Conservation (phyloP, 2,329 filamentous ascomycete genomes). For the Aspergillus persii region DNA sequence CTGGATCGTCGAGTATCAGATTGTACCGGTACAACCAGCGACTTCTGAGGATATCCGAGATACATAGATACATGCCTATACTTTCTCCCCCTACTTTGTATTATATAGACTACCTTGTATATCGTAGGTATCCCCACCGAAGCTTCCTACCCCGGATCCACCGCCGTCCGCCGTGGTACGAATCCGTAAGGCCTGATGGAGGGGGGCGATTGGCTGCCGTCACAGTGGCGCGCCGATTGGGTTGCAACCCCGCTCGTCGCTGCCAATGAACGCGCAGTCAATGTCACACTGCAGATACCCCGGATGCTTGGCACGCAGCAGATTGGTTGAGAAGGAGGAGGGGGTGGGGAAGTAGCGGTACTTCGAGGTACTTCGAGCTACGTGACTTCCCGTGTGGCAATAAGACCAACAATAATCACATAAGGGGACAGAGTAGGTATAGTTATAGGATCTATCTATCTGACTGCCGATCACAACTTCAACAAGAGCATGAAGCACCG, state of each 20-base stretch:
- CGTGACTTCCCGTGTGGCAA: too few species aligned
- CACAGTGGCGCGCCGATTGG: conserved; percentile 1
- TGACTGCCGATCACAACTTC: conserved; percentile 1
- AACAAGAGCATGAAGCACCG: background rate
- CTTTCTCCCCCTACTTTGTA: too few species aligned
- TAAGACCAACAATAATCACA: too few species aligned
- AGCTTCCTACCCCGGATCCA: conserved; percentile 12
- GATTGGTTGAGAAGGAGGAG: background rate
- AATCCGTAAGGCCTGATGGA: background rate
- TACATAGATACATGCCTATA: too few species aligned
- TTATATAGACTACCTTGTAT: too few species aligned
- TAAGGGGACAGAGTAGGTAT: too few species aligned
- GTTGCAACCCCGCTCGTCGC: conserved; percentile 6
- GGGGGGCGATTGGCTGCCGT: conserved; percentile 1
- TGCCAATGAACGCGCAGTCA: background rate
- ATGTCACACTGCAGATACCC: conserved; percentile 6
- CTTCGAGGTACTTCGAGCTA: too few species aligned
- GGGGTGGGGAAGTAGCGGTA: background rate
- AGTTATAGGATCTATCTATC: background rate
- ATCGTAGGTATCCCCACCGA: background rate
- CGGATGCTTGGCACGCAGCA: conserved; percentile 11
- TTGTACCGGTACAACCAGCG: too few species aligned
- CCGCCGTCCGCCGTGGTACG: background rate
- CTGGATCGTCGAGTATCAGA: too few species aligned
- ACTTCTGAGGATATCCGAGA: too few species aligned